These are phyloP conservation scores for Zarea fungicola DNA, from an alignment of 2,329 filamentous ascomycete species.

Conservation along the genomic window DNA sequence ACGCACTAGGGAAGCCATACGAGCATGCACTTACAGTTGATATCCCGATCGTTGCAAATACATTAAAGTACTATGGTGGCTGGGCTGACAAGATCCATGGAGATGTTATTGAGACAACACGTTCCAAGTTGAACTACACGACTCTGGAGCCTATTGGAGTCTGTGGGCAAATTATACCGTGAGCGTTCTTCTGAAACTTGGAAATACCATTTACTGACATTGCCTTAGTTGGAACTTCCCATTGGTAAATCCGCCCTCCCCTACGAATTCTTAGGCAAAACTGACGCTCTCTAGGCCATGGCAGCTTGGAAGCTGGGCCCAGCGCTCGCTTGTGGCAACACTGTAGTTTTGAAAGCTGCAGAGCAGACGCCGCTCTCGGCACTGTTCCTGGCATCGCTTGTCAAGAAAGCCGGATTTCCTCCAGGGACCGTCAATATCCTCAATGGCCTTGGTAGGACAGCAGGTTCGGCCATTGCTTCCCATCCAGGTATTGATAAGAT, in stretches of 20 bases:
- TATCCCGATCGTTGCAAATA: conserved; percentile 37
- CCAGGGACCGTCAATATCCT: conserved; percentile 64
- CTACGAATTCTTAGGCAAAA: no score
- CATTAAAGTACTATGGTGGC: conserved; percentile 63
- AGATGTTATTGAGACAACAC: conserved; percentile 63
- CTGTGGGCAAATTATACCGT: conserved; percentile 53
- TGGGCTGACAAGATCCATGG: conserved; percentile 71
- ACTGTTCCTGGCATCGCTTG: conserved; percentile 45
- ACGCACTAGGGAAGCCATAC: no score
- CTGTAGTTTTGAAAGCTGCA: conserved; percentile 50
- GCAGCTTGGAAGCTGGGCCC: conserved; percentile 63
- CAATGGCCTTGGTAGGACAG: conserved; percentile 59
- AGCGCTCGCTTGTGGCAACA: conserved; percentile 50
- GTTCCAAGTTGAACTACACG: conserved; percentile 65
- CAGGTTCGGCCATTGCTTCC: conserved; percentile 57
- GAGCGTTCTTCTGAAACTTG: no score
- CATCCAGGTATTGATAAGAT: conserved; percentile 64
- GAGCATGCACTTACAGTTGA: conserved; percentile 57
- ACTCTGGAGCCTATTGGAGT: conserved; percentile 68
- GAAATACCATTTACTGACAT: no score
- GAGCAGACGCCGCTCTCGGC: conserved; percentile 54
- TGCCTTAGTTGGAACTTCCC: conserved; percentile 18
- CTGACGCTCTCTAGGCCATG: no score
- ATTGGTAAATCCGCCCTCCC: no score
- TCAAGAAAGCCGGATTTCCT: conserved; percentile 23